Evolutionary conservation across 2,329 filamentous ascomycete genomes (phyloP).

Genomic region (Aspergillus quadricinctus): DNA sequence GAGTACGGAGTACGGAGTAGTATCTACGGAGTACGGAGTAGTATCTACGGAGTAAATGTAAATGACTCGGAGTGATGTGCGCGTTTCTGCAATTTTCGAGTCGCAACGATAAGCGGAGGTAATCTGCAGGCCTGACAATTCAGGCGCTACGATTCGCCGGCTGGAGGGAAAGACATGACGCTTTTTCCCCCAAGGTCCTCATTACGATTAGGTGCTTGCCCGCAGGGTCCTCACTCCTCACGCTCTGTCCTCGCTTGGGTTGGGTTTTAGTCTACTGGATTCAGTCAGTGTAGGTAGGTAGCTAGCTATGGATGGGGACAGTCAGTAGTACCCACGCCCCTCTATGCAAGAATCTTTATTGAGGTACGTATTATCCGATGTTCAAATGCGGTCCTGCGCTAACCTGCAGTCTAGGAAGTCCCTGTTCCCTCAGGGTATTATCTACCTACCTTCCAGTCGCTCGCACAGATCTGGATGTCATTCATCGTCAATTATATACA

Average conservation of each 20-base stretch:
- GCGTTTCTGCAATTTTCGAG: background rate
- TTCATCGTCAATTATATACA: background rate
- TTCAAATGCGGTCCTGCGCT: background rate
- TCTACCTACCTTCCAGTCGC: background rate
- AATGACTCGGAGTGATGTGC: too few relatives aligned
- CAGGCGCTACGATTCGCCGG: conserved; percentile 1
- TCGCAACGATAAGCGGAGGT: background rate
- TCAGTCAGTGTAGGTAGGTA: too few relatives aligned
- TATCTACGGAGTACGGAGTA: too few relatives aligned
- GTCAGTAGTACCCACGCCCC: background rate
- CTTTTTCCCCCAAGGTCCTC: background rate
- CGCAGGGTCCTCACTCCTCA: conserved; percentile 17
- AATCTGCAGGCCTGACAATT: conserved; percentile 1
- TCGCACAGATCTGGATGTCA: background rate
- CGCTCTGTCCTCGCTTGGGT: conserved; percentile 4
- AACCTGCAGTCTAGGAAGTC: background rate
- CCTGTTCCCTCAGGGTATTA: background rate
- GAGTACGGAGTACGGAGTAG: too few relatives aligned
- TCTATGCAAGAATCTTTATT: background rate
- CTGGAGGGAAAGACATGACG: background rate
- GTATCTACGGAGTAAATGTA: too few relatives aligned
- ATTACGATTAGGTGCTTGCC: background rate
- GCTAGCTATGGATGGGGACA: background rate
- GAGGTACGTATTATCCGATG: background rate
- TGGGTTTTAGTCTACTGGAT: too few relatives aligned